Evolutionary conservation across 2,329 filamentous ascomycete genomes (phyloP).

Genomic region (Pyrenochaeta sp.): DNA sequence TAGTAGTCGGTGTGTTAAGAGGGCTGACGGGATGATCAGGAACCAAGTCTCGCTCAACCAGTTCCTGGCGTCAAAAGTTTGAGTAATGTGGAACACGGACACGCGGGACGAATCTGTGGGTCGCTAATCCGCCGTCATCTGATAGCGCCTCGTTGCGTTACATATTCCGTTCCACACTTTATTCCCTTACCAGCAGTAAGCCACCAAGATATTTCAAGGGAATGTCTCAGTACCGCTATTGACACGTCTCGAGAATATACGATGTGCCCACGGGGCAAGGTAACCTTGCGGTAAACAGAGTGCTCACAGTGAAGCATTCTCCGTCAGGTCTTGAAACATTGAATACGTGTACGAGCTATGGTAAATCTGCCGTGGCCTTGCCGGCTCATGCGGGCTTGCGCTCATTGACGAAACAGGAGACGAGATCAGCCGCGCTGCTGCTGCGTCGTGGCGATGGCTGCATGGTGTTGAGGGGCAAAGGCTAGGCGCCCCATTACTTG

Average conservation of each 20-base stretch:
- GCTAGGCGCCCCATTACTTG: slow-evolving; percentile 5
- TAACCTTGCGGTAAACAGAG: not conserved
- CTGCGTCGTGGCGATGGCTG: slow-evolving; percentile 34
- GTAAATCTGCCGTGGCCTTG: slow-evolving; percentile 10
- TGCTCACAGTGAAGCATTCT: not conserved
- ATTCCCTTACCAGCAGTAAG: slow-evolving; percentile 1
- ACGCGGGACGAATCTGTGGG: slow-evolving; percentile 15
- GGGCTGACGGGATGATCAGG: slow-evolving; percentile 8
- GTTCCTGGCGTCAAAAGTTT: slow-evolving; percentile 17
- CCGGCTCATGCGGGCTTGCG: slow-evolving; percentile 27
- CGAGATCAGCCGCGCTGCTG: slow-evolving; percentile 23
- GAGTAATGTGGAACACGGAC: slow-evolving; percentile 13
- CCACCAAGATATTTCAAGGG: not conserved
- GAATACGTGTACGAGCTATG: slow-evolving; percentile 13
- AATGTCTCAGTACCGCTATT: slow-evolving; percentile 4
- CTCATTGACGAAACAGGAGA: slow-evolving; percentile 27
- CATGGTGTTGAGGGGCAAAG: slow-evolving; percentile 42
- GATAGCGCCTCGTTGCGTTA: slow-evolving; percentile 15
- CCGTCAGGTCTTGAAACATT: slow-evolving; percentile 7
- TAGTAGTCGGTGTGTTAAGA: not conserved
- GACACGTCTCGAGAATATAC: not conserved
- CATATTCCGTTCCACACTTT: slow-evolving; percentile 11
- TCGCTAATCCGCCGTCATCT: slow-evolving; percentile 22
- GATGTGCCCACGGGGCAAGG: not conserved
- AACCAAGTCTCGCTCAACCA: slow-evolving; percentile 14